These are phyloP conservation scores for Eragrostis tef DNA, from an alignment of 202 grass and related monocot genomes.

Conservation along the genomic window DNA sequence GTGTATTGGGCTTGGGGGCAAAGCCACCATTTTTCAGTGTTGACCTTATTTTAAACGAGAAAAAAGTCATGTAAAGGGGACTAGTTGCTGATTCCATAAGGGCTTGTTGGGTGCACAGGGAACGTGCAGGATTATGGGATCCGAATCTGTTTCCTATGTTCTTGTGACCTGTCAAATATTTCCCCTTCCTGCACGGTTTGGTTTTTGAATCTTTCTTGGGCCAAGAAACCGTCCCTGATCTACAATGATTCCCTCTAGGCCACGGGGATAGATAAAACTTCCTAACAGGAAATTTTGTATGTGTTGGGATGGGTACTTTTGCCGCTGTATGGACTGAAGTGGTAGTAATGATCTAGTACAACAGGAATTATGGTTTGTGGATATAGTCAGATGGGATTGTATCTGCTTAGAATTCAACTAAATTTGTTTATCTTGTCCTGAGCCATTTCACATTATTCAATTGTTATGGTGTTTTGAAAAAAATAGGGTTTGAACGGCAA, in stretches of 20 bases:
- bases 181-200: not conserved
- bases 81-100: constrained; percentile 15
- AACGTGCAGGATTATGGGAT: not conserved
- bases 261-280: not conserved
- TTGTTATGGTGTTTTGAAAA: constrained; percentile 2
- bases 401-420: constrained; percentile 4
- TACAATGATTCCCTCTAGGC: not conserved
- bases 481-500: not conserved
- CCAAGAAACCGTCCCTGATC: not conserved
- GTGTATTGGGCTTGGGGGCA: too few species aligned
- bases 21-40: too few species aligned
- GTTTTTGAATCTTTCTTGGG: not conserved
- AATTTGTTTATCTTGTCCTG: constrained; percentile 7
- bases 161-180: not conserved
- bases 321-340: not conserved
- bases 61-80: not conserved
- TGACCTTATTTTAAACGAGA: not conserved
- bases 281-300: not conserved
- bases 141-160: not conserved
- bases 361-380: not conserved
- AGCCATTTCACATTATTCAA: constrained; percentile 8
- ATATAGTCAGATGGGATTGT: not conserved
- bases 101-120: not conserved
- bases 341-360: not conserved
- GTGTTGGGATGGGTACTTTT: not conserved